These are phyloP conservation scores for Fraxinus ornus DNA, from an alignment of 305 asterid genomes.

Conservation along the genomic window DNA sequence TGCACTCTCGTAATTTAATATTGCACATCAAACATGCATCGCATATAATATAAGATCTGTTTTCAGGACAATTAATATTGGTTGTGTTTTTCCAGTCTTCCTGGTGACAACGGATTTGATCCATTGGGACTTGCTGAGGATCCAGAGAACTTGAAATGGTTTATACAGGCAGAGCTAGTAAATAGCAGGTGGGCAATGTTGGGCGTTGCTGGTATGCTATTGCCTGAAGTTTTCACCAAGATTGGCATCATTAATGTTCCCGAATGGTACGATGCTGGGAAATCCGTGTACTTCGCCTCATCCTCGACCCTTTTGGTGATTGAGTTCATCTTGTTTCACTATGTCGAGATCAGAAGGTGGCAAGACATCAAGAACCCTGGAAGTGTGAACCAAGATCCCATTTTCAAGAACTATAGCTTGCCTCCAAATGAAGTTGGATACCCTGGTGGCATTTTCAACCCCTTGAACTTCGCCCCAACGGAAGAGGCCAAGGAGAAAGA, in stretches of 20 bases:
- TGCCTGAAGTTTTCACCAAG: conserved; percentile 77
- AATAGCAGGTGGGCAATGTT: conserved; percentile 98
- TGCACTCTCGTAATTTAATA: not conserved
- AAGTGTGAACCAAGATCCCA: conserved; percentile 91
- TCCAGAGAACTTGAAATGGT: conserved; percentile 84
- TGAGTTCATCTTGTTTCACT: conserved; percentile 94
- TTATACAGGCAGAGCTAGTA: conserved; percentile 82
- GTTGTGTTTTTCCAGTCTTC: conserved; percentile 41
- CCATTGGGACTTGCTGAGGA: conserved; percentile 94
- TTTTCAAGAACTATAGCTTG: conserved; percentile 83
- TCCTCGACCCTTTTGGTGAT: conserved; percentile 85
- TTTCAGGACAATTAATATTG: not conserved
- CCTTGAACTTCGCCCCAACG: conserved; percentile 79
- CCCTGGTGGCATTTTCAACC: conserved; percentile 93
- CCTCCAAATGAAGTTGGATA: conserved; percentile 74
- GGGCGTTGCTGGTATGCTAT: conserved; percentile 91
- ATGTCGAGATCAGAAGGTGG: conserved; percentile 96
- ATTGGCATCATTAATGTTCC: conserved; percentile 74
- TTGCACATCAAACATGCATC: not conserved
- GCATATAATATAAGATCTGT: not conserved
- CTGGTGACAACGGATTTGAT: conserved; percentile 96
- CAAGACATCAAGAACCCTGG: conserved; percentile 98
- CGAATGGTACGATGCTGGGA: conserved; percentile 91
- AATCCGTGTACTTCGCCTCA: conserved; percentile 76
- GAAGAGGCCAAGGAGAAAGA: conserved; percentile 88